A percentile compares a stretch with the other conserved stretches of the same genome.
phyloP scores from a whole-genome alignment of 2,329 filamentous ascomycete species.

The Arachnomyces sp. region DNA sequence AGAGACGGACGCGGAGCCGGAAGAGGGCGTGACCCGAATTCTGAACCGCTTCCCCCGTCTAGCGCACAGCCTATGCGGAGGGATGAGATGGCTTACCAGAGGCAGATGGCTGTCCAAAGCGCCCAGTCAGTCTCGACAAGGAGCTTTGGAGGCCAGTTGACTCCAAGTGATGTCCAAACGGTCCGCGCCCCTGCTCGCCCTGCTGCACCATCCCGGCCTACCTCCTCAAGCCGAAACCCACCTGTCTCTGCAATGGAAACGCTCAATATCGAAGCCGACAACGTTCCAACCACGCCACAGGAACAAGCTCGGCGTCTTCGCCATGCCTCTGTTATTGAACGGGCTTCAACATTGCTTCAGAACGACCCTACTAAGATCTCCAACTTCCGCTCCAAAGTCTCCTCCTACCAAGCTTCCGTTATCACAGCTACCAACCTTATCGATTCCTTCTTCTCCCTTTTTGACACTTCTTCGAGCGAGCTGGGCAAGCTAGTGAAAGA shows the following conservation, averaged over 20 bases:
- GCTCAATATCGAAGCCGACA: constrained; percentile 41
- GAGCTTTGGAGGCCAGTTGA: constrained; percentile 78
- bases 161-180: constrained; percentile 42
- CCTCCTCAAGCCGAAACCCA: constrained; percentile 20
- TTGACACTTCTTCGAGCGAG: constrained; percentile 71
- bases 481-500: constrained; percentile 87
- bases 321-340: constrained; percentile 77
- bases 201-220: constrained; percentile 17
- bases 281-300: constrained; percentile 54
- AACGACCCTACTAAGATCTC: constrained; percentile 68
- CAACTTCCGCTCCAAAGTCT: constrained; percentile 73
- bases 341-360: constrained; percentile 70
- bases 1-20: constrained; percentile 50
- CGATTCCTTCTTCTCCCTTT: constrained; percentile 79
- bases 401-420: constrained; percentile 63
- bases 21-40: constrained; percentile 78
- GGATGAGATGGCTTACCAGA: constrained; percentile 84
- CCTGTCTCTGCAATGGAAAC: constrained; percentile 40
- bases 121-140: constrained; percentile 72
- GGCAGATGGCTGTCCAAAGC: constrained; percentile 84
- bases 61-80: constrained; percentile 73
- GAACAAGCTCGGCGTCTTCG: constrained; percentile 74
- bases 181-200: constrained; percentile 40
- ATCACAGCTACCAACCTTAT: constrained; percentile 69
- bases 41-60: constrained; percentile 67